Percentiles rank a stretch among this genome's conserved stretches.
phyloP scores from a whole-genome alignment of 1,139 yeast species.

The Hanseniaspora gamundiae region DNA sequence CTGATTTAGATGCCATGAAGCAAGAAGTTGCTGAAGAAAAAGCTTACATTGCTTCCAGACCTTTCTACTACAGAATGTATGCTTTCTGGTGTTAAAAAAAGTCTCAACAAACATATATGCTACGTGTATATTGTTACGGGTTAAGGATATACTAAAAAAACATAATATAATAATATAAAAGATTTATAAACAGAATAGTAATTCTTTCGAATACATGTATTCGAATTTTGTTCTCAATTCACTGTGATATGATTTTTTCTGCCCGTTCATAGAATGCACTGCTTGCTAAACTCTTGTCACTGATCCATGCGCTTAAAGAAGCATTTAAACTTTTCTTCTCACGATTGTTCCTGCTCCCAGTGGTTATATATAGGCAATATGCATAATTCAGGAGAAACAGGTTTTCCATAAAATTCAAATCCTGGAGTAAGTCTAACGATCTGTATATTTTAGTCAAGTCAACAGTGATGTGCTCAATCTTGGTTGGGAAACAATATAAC shows the following conservation, averaged over 20 bases:
- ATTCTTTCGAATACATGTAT: too few relatives aligned
- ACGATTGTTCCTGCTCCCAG: neutral
- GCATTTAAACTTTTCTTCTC: neutral
- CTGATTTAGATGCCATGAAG: conserved; percentile 51
- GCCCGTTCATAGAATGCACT: too few relatives aligned
- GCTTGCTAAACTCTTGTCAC: neutral
- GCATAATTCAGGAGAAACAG: neutral
- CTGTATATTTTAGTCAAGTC: neutral
- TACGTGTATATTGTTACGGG: neutral
- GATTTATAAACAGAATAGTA: too few relatives aligned
- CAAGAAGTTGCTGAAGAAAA: conserved; percentile 61
- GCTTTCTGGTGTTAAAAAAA: conserved; percentile 46
- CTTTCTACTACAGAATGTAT: conserved; percentile 41
- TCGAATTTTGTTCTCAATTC: too few relatives aligned
- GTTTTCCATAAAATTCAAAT: neutral
- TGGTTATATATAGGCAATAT: neutral
- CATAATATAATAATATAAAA: too few relatives aligned
- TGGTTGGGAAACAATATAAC: neutral
- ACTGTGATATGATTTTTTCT: too few relatives aligned
- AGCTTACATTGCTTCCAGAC: conserved; percentile 41
- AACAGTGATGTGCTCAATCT: neutral
- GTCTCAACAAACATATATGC: too few relatives aligned
- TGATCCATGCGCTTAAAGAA: neutral
- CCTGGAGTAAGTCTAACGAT: neutral
- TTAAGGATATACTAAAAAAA: neutral